These are phyloP conservation scores for Hyphopichia buzzinii DNA, from an alignment of 1,139 yeast species.

Conservation along the genomic window DNA sequence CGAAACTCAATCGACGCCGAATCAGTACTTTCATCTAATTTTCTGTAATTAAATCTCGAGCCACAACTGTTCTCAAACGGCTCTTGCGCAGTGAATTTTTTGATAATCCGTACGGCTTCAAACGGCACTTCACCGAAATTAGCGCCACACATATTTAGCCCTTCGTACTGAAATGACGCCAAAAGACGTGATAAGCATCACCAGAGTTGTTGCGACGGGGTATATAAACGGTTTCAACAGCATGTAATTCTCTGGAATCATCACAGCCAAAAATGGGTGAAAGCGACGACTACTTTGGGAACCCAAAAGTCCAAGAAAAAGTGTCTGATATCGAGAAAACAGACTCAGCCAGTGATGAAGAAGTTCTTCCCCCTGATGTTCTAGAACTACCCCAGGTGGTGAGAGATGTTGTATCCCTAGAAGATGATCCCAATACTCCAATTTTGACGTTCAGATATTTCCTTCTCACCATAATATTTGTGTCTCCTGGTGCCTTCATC, in stretches of 20 bases:
- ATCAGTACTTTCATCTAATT: too few species aligned
- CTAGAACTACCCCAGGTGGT: slow-evolving; percentile 18
- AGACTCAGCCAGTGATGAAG: neutral
- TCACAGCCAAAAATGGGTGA: too few species aligned
- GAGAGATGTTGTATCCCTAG: slow-evolving; percentile 20
- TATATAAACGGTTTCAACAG: too few species aligned
- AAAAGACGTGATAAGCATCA: too few species aligned
- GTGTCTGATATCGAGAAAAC: neutral
- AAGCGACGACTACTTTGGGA: neutral
- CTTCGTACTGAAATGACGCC: too few species aligned
- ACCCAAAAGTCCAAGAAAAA: neutral
- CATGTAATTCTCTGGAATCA: neutral
- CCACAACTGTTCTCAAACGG: too few species aligned
- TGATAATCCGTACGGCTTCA: neutral
- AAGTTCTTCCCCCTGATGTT: slow-evolving; percentile 14
- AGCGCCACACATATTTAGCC: too few species aligned
- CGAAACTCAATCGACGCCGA: too few species aligned
- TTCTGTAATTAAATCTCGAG: too few species aligned
- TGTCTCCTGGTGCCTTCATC: slow-evolving; percentile 36
- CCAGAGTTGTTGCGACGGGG: too few species aligned
- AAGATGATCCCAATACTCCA: slow-evolving; percentile 22
- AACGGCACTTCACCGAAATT: neutral
- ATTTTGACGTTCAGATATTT: slow-evolving; percentile 31
- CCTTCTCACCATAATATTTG: slow-evolving; percentile 25
- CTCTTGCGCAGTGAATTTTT: too few species aligned